Percentiles rank a stretch among this genome's conserved stretches.
Evolutionary conservation across 2,329 filamentous ascomycete species (phyloP).

Genomic region (Chaetomiaceae sp.): DNA sequence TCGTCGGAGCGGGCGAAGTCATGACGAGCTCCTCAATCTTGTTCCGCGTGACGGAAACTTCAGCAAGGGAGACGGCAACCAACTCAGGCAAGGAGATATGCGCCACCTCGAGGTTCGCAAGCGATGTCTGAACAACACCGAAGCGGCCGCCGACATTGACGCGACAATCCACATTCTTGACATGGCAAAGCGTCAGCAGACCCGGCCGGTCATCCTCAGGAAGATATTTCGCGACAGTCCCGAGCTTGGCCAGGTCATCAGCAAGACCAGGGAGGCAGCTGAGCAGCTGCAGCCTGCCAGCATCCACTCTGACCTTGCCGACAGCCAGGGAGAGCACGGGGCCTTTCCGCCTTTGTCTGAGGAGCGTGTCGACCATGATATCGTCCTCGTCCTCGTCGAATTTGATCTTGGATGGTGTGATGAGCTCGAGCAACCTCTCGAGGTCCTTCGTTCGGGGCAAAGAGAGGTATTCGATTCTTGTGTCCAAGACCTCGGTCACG

Average conservation of each 20-base stretch:
- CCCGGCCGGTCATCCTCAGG: conserved; percentile 94
- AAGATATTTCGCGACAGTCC: conserved; percentile 87
- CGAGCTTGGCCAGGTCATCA: conserved; percentile 75
- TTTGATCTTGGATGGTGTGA: conserved; percentile 87
- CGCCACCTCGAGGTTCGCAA: conserved; percentile 63
- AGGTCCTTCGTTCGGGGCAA: conserved; percentile 75
- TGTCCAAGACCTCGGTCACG: conserved; percentile 57
- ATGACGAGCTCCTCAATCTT: conserved; percentile 66
- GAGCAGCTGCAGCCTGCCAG: conserved; percentile 61
- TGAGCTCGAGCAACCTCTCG: conserved; percentile 73
- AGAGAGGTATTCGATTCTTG: conserved; percentile 67
- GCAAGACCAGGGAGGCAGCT: conserved; percentile 64
- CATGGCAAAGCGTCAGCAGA: conserved; percentile 65
- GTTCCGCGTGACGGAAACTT: conserved; percentile 59
- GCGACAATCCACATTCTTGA: conserved; percentile 59
- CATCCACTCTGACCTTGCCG: conserved; percentile 56
- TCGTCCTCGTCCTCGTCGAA: conserved; percentile 84
- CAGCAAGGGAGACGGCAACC: conserved; percentile 68
- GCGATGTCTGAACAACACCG: conserved; percentile 56
- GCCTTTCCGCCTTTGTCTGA: conserved; percentile 82
- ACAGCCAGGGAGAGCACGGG: conserved; percentile 70
- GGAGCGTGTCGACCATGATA: conserved; percentile 86
- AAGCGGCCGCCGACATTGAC: conserved; percentile 64
- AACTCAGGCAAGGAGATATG: conserved; percentile 83
- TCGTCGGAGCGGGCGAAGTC: conserved; percentile 35